Evolutionary conservation across 441 rosid species (phyloP).

Genomic region (Populus hybrid): DNA sequence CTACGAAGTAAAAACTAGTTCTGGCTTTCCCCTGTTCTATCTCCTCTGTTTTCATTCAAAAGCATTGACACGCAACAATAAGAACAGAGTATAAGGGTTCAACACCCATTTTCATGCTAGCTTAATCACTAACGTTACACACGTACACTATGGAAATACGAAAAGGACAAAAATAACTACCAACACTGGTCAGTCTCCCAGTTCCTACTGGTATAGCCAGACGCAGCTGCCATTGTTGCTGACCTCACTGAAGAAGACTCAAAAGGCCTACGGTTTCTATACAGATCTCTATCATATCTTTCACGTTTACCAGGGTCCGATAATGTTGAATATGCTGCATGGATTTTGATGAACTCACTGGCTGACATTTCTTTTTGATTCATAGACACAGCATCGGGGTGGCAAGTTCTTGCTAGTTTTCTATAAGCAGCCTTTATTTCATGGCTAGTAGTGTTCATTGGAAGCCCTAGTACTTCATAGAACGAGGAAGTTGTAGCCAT

Average conservation of each 20-base stretch:
- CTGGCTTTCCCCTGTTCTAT: neutral
- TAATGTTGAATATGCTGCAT: constrained; percentile 44
- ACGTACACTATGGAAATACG: neutral
- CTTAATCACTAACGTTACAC: neutral
- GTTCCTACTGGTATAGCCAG: constrained; percentile 25
- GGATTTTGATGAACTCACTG: constrained; percentile 37
- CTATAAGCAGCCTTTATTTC: constrained; percentile 49
- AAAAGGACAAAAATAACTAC: constrained; percentile 22
- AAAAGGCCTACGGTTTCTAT: constrained; percentile 3
- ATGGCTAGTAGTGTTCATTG: constrained; percentile 26
- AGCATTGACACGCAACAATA: neutral
- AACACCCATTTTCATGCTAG: neutral
- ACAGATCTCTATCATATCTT: constrained; percentile 35
- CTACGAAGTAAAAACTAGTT: neutral
- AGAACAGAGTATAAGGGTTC: neutral
- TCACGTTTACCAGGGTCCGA: constrained; percentile 48
- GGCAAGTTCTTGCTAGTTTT: constrained; percentile 40
- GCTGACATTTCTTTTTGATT: constrained; percentile 38
- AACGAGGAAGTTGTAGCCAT: constrained; percentile 35
- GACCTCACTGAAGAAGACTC: constrained; percentile 13
- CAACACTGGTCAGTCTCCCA: constrained; percentile 67
- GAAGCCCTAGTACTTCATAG: constrained; percentile 44
- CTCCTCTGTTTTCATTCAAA: neutral
- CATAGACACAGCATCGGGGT: constrained; percentile 46
- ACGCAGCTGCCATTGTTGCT: constrained; percentile 28